Evolutionary conservation across 306 rosid genomes (phyloP).

Genomic region (Inga oerstediana): DNA sequence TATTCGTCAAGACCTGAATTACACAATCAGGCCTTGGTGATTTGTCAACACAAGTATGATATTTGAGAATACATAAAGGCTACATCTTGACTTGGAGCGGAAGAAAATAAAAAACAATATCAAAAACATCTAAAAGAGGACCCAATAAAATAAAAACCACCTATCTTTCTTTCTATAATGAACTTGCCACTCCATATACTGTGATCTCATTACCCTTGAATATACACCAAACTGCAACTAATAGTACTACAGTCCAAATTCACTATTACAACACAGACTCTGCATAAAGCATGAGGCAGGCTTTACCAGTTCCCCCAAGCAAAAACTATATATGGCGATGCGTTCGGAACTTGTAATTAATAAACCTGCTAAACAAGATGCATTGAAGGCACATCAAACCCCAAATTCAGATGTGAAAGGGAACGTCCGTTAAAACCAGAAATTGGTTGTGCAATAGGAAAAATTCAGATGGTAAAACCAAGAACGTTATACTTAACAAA

Average conservation of each 20-base stretch:
- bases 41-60: neutral
- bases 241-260: conserved; percentile 6
- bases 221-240: conserved; percentile 39
- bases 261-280: conserved; percentile 17
- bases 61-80: neutral
- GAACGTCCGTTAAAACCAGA: neutral
- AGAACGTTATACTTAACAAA: neutral
- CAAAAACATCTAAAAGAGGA: neutral
- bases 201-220: conserved; percentile 34
- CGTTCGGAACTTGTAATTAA: conserved; percentile 11
- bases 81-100: neutral
- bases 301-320: neutral
- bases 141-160: conserved; percentile 10
- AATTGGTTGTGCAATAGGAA: neutral
- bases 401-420: neutral
- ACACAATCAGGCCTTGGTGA: neutral
- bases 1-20: neutral
- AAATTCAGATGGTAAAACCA: neutral
- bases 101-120: neutral
- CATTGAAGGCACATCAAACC: neutral
- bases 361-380: neutral
- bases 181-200: conserved; percentile 21
- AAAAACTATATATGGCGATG: neutral
- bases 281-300: conserved; percentile 28
- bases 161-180: conserved; percentile 22